Conservation (phyloP, 2,329 filamentous ascomycete species). For the Myriosclerotinia curreyana region DNA sequence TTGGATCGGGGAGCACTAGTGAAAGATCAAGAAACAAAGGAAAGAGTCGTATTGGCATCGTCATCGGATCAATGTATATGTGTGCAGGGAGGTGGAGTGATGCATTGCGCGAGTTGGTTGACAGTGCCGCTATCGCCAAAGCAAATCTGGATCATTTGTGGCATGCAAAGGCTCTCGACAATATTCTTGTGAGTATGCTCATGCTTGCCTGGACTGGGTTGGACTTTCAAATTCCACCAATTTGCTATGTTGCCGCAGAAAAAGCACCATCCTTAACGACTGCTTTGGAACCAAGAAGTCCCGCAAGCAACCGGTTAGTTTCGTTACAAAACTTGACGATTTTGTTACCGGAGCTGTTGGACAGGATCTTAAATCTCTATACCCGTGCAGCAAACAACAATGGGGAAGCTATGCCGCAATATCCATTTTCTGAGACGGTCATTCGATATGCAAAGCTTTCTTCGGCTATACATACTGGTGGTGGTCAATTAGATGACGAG, state of each 20-base stretch:
- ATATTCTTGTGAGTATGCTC: conserved; percentile 77
- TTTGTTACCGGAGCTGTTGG: conserved; percentile 69
- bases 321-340: conserved; percentile 52
- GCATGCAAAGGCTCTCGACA: conserved; percentile 93
- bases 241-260: conserved; percentile 45
- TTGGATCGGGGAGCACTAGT: conserved; percentile 66
- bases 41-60: conserved; percentile 72
- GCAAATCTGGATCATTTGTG: conserved; percentile 89
- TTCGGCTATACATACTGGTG: conserved; percentile 61
- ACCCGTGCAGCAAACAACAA: conserved; percentile 60
- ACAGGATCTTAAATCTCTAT: conserved; percentile 72
- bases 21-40: conserved; percentile 79
- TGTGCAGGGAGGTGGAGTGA: conserved; percentile 88
- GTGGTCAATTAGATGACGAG: conserved; percentile 59
- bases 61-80: conserved; percentile 82
- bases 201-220: conserved; percentile 80
- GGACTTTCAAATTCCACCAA: conserved; percentile 71
- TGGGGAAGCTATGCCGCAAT: conserved; percentile 66
- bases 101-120: conserved; percentile 76
- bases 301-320: conserved; percentile 35
- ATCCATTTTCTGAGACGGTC: conserved; percentile 69
- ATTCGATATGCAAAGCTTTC: conserved; percentile 72
- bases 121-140: conserved; percentile 74
- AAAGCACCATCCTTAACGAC: conserved; percentile 33
- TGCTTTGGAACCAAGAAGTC: conserved; percentile 37